These are phyloP conservation scores for Candida palmyrensis DNA, from an alignment of 805 yeast species.

Conservation along the genomic window DNA sequence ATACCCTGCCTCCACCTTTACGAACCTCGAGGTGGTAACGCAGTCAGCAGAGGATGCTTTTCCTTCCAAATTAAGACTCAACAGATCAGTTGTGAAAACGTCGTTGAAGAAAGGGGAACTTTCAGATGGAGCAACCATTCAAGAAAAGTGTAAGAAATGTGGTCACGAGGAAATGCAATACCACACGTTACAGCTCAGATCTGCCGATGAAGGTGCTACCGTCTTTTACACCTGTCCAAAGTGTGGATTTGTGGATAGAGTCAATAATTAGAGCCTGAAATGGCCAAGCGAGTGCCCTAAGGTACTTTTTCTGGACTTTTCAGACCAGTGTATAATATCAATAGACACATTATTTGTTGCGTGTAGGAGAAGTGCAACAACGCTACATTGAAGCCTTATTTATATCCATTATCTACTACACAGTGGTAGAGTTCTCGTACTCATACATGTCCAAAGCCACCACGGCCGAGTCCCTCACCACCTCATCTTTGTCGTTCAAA, in stretches of 20 bases:
- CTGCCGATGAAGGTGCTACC: slow-evolving; percentile 99
- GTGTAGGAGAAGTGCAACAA: too few species aligned
- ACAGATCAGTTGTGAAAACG: slow-evolving; percentile 89
- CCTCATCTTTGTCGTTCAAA: slow-evolving; percentile 76
- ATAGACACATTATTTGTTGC: too few species aligned
- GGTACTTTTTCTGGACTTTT: too few species aligned
- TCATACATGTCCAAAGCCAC: slow-evolving; percentile 99
- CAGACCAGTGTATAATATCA: too few species aligned
- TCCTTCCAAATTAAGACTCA: slow-evolving; percentile 77
- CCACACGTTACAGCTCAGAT: slow-evolving; percentile 91
- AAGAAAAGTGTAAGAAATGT: slow-evolving; percentile 98
- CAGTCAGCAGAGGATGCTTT: slow-evolving; percentile 89
- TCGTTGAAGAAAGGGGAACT: slow-evolving; percentile 68
- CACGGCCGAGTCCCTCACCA: slow-evolving; percentile 93
- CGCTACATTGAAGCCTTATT: neutral
- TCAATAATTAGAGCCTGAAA: slow-evolving; percentile 70
- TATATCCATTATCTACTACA: slow-evolving; percentile 49
- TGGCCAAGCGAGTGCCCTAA: too few species aligned
- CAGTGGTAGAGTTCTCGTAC: slow-evolving; percentile 78
- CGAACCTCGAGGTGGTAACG: slow-evolving; percentile 80
- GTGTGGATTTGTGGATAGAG: slow-evolving; percentile 91
- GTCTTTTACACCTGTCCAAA: slow-evolving; percentile 94
- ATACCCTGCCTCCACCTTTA: slow-evolving; percentile 50
- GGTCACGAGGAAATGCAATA: slow-evolving; percentile 98
- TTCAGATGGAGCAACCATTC: slow-evolving; percentile 94